Evolutionary conservation across 139 green algal species (phyloP), one percentile per base, ranked within the genome.

Genomic region (Chlamydomonas incerta): DNA sequence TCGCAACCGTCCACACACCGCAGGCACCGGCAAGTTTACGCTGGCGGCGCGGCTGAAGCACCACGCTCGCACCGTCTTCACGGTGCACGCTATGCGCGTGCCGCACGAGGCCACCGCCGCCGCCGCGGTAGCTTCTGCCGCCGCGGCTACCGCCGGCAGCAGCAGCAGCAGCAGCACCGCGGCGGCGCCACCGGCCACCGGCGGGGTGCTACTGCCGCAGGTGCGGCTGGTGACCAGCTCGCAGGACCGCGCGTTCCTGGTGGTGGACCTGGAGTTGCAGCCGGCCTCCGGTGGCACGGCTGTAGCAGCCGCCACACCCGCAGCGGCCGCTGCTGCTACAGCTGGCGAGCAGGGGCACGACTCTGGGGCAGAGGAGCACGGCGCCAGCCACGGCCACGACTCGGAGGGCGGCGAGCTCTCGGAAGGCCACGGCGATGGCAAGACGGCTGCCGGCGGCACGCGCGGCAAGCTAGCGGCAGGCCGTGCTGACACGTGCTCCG

Each of bases 61-160:
- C 29, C 87, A 90, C 80, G 81, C 21, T 52, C 87, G 87, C 35
- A 66, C 87, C 50, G 60, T 90, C 26, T 90, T 90, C 65, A 70
- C 74, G 8, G 35, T 80, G 69, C 81, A 87, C 37, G 82, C 60
- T 58, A 80, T 83, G 82, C 17, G 24, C 29, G 41, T 83, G 50
- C 58, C 57, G 28, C 72, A 33, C 4, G 47, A 34, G 35, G 65
- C 77, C 26, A 33, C 76, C 46, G 60, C 70, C 15, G 65, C 73
- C 18, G 29, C 26, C 50, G 57, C 28, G n/a, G n/a, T n/a, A 20
- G 23, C 41, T 18, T 3, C 29, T 10, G 5, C 41, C 55, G 37
- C 31, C 17, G 34, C 73, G 31, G 18, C 28, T 1, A 15, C 17
- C 34, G 31, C 66, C 11, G 33, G 8, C 67, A 71, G 52, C 80